Conservation (phyloP, 176 grass and related monocot genomes). For the Neostapfia colusana region DNA sequence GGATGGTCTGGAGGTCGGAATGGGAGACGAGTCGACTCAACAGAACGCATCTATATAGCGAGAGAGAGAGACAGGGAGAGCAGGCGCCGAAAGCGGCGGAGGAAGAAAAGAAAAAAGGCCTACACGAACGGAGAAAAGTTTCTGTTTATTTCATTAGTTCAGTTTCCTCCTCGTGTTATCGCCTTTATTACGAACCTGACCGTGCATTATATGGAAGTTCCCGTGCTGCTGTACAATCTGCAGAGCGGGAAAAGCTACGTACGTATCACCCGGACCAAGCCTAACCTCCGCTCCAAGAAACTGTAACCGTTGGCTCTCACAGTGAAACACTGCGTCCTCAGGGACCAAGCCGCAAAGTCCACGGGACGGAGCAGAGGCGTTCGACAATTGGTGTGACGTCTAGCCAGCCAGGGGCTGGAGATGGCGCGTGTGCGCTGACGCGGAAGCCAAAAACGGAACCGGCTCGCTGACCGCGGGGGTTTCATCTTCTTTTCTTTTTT, state of each 20-base stretch:
- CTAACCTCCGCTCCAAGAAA: constrained; percentile 25
- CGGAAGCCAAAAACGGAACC: background rate
- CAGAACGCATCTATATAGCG: constrained; percentile 9
- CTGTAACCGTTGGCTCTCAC: background rate
- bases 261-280: too few species aligned
- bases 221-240: background rate
- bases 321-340: background rate
- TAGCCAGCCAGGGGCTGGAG: background rate
- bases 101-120: too few species aligned
- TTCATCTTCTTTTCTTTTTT: too few species aligned
- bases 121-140: background rate
- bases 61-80: too few species aligned
- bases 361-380: background rate
- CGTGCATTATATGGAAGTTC: background rate
- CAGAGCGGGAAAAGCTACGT: background rate
- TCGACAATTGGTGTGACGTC: too few species aligned
- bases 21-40: constrained; percentile 1
- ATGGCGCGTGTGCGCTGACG: constrained; percentile 41
- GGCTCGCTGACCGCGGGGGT: too few species aligned
- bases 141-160: background rate
- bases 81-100: constrained; percentile 12
- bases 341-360: background rate
- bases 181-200: background rate
- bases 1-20: constrained; percentile 26
- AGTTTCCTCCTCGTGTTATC: background rate